Base-by-base conservation (phyloP, 176 grass and related monocot genomes). In the Canna indica region DNA sequence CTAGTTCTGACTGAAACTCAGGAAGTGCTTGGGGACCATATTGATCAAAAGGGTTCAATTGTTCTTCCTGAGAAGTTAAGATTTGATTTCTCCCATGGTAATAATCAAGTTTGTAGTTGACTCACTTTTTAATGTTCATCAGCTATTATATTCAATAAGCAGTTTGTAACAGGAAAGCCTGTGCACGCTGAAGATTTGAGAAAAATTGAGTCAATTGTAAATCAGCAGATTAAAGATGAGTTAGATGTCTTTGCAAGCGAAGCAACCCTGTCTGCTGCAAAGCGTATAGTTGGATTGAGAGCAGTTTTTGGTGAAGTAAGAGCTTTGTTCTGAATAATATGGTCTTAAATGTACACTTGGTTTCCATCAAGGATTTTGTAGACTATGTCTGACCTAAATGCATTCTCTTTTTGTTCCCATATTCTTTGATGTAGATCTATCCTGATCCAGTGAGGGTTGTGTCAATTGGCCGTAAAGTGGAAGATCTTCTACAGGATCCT, bases 61-160 rank as follows among this genome's bases (percentile, higher is more conserved):
- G 94, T 99, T 79, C 89, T 93, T 70, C 94, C 94, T 25, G 89
- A 99, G 66, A 99, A 99, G 64, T 77, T 99, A 70, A 81, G 94
- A 80, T 99, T 87, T 85, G 94, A 99, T 87, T 99, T 99, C 73
- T 99, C 94, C 47, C 94, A 99, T 82, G 94, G 94, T 99, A 91
- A 70, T 59, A 20, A 71, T 76, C 27, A 79, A 71, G 3, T 50
- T n/a, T 24, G 47, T 64, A 58, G 41, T 3, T 42, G 39, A 6
- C 22, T 68, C n/a, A 5, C 31, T 11, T 62, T 20, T 71, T 53
- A 36, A 22, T 69, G 27, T 71, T 52, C 22, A 60, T 7, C n/a
- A 11, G 41, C 52, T 30, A 39, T 12, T 61, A 75, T 70, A 25
- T 54, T 69, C 76, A 36, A 25, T 30, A 41, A 26, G 47, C 18